Base-by-base conservation (phyloP, 2,329 filamentous ascomycete genomes). In the Sporothrix protearum region DNA sequence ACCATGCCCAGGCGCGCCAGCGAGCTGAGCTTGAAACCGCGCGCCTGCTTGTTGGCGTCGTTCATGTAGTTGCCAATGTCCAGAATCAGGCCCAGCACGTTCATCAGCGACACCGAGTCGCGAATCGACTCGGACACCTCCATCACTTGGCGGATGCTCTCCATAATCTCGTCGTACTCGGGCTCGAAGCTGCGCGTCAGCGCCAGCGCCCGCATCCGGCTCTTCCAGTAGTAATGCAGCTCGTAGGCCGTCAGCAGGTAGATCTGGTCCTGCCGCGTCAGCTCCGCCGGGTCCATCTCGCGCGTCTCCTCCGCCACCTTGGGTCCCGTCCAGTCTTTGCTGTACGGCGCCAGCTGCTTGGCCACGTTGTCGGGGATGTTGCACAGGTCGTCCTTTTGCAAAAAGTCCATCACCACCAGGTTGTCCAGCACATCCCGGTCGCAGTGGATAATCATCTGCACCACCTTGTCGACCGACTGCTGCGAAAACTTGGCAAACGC, bases 1-100 rank as follows among this genome's bases (percentile, higher is more conserved):
- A 98, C 93, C 94, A 99, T 98, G 73, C 92, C 94, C 71, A 99
- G 85, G 71, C 96, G 90, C 36, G 93, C 92, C 66, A 99, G 89
- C 6, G 96, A 97, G 78, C 94, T 96, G 16, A 99, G 88, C 84
- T 99, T 99, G 90, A 99, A 99, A 74, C 96, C 96, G 72, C 91
- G 92, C 3, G 96, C 96, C 82, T 98, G 96, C 83, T 99, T 99
- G 83, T 97, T 98, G 71, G 94, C 91, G 79, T 98, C 96, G 84
- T 99, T 99, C 96, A 99, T 99, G 86, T 97, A 99, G 81, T 99
- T 99, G 81, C 96, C 96, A 78, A 99, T 97, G 80, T 97, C 95
- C 77, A 99, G 85, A 81, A 99, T 99, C 74, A 98, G 86, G 72
- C 95, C 94, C 71, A 99, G 88, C 63, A 99, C 94, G 75, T 97